Base-by-base conservation (phyloP, 371 early-diverging fungal genomes). In the Mortierella sp. region DNA sequence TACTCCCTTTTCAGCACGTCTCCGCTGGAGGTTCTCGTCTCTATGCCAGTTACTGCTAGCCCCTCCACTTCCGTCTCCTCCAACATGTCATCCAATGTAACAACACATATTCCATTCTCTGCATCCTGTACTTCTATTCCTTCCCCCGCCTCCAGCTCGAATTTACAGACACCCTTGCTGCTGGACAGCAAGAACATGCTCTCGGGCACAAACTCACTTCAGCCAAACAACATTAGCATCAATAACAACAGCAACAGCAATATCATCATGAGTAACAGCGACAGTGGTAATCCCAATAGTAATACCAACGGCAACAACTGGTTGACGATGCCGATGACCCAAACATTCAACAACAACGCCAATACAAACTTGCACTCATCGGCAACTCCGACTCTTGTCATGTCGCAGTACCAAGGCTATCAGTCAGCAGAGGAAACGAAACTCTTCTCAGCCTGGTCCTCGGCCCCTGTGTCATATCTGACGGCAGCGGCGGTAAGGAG, bases 161-260 rank as follows among this genome's bases (percentile, higher is more conserved):
- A 26, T 7, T 12, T 26, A 21, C 39, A 23, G 6, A 32, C 31
- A 17, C 54, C 64, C 23, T 26, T 59, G 60, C 53, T 70, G 71
- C 71, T 64, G 71, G 71, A 64, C 71, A 70, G 48, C 64, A 70
- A 62, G 52, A 51, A 57, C 57, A n/a, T 41, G 6, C 44, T 56
- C 34, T 9, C 44, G 17, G 46, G 42, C 34, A 17, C 47, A 31
- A 46, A 27, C 46, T 15, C 56, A 5, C 41, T 56, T 23, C 61
- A 60, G 8, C n/a, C 31, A 21, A 26, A 46, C 32, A 28, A 17
- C 56, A 43, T 49, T 57, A 31, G 26, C 43, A 50, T 32, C 39
- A 24, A 34, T 56, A 30, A 26, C 12, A 26, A 41, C 34, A 26
- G 14, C n/a, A n/a, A n/a, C n/a, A 26, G 39, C 32, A 28, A 17